Conservation (phyloP, 768 basidiomycete species). For the Rhodotorula babjevae region DNA sequence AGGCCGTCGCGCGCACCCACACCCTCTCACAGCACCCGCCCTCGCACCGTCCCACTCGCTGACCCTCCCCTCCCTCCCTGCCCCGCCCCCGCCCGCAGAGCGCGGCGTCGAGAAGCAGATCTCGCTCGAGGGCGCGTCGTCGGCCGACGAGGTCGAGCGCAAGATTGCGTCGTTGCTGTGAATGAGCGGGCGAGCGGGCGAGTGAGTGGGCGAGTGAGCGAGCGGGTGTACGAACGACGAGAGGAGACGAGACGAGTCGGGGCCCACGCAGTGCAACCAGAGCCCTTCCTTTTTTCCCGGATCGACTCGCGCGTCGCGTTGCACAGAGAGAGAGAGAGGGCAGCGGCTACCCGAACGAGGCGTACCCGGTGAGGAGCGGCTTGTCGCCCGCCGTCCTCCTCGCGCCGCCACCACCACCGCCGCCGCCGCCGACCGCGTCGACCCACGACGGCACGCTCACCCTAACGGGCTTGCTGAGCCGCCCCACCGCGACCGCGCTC, state of each 20-base stretch:
- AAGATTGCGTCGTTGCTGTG: conserved; percentile 37
- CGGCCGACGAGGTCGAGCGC: conserved; percentile 41
- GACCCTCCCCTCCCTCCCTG: background rate
- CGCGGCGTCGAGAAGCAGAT: conserved; percentile 43
- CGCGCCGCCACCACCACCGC: too few species aligned
- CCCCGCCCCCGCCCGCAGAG: conserved; percentile 23
- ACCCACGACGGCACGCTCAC: background rate
- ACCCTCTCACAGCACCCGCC: too few species aligned
- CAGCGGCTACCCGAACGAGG: background rate
- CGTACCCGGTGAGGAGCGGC: background rate
- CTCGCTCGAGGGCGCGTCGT: conserved; percentile 37
- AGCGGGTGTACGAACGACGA: background rate
- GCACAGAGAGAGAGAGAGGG: too few species aligned
- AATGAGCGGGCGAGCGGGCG: background rate
- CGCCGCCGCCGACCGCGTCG: too few species aligned
- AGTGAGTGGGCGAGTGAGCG: too few species aligned
- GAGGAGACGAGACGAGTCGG: too few species aligned
- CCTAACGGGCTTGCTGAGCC: background rate
- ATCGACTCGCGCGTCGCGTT: too few species aligned
- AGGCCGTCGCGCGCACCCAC: too few species aligned
- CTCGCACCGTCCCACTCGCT: background rate
- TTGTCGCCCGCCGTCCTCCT: too few species aligned
- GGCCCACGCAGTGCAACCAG: too few species aligned
- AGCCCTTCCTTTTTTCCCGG: too few species aligned
- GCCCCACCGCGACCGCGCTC: background rate